Conservation (phyloP, 768 basidiomycete genomes). For the Tulasnella sp. region DNA sequence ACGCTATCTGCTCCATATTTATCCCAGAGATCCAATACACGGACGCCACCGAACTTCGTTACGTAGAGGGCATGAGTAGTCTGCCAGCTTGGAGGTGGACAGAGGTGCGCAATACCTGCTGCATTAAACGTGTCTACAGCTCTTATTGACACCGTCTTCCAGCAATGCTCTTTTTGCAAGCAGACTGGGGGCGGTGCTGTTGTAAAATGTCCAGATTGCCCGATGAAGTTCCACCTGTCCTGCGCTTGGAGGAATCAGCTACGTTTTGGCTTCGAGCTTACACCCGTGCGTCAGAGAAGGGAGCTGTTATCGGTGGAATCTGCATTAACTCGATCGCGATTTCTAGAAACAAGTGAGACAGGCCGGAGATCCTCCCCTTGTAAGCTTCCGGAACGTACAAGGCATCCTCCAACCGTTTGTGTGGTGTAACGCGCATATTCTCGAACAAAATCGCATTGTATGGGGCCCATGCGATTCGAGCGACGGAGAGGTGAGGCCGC, state of each 20-base stretch:
- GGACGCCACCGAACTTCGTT: slow-evolving; percentile 63
- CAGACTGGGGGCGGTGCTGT: slow-evolving; percentile 66
- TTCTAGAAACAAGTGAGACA: slow-evolving; percentile 56
- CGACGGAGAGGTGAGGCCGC: slow-evolving; percentile 61
- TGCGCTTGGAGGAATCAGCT: slow-evolving; percentile 86
- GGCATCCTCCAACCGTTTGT: slow-evolving; percentile 77
- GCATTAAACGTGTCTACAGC: neutral
- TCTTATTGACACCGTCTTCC: slow-evolving; percentile 8
- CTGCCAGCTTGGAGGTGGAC: slow-evolving; percentile 26
- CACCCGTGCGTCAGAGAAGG: slow-evolving; percentile 52
- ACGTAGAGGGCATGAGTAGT: slow-evolving; percentile 80
- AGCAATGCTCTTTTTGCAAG: slow-evolving; percentile 77
- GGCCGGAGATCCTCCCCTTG: slow-evolving; percentile 59
- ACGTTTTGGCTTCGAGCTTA: slow-evolving; percentile 90
- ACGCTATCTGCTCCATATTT: slow-evolving; percentile 85
- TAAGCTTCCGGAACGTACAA: slow-evolving; percentile 71
- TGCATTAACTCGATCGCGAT: neutral
- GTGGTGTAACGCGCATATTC: slow-evolving; percentile 69
- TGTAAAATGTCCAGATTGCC: slow-evolving; percentile 79
- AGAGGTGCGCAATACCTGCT: slow-evolving; percentile 43
- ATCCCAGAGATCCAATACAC: slow-evolving; percentile 80
- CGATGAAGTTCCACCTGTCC: slow-evolving; percentile 73
- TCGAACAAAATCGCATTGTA: slow-evolving; percentile 27
- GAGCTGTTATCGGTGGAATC: slow-evolving; percentile 9
- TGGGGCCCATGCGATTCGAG: slow-evolving; percentile 50